Evolutionary conservation across 495 filamentous ascomycete genomes (phyloP).

Genomic region (Clohesyomyces aquaticus): DNA sequence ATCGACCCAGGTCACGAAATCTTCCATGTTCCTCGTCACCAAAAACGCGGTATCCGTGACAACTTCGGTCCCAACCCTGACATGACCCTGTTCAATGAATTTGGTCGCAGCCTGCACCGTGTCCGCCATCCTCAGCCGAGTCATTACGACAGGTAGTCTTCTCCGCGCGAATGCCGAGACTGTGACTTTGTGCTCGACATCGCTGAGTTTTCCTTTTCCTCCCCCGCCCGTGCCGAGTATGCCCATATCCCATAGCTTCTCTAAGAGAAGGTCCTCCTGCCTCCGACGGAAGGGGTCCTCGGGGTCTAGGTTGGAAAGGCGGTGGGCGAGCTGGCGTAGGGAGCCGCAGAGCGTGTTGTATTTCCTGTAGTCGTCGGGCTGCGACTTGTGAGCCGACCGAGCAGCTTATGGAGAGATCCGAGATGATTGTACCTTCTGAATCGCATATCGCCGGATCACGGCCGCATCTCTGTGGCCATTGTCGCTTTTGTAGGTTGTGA

Average conservation of each 20-base stretch:
- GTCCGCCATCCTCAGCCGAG: constrained; percentile 83
- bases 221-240: constrained; percentile 60
- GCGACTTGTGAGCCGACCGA: neutral
- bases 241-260: constrained; percentile 90
- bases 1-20: constrained; percentile 96
- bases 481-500: constrained; percentile 91
- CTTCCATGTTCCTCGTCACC: constrained; percentile 84
- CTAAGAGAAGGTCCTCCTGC: constrained; percentile 79
- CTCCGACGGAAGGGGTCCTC: constrained; percentile 74
- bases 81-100: constrained; percentile 94
- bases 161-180: constrained; percentile 82
- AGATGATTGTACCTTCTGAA: constrained; percentile 80
- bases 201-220: constrained; percentile 66
- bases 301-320: constrained; percentile 74
- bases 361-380: constrained; percentile 71
- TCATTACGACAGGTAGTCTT: constrained; percentile 84
- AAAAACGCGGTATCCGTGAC: constrained; percentile 82
- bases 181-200: constrained; percentile 83
- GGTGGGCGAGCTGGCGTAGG: constrained; percentile 84
- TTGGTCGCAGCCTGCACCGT: constrained; percentile 78
- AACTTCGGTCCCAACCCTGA: constrained; percentile 88
- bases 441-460: constrained; percentile 81
- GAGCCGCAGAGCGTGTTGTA: constrained; percentile 89
- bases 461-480: constrained; percentile 77
- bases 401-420: constrained; percentile 53